These are phyloP conservation scores for Apiotrichum gamsii DNA, from an alignment of 1,284 basidiomycete species.

Conservation along the genomic window DNA sequence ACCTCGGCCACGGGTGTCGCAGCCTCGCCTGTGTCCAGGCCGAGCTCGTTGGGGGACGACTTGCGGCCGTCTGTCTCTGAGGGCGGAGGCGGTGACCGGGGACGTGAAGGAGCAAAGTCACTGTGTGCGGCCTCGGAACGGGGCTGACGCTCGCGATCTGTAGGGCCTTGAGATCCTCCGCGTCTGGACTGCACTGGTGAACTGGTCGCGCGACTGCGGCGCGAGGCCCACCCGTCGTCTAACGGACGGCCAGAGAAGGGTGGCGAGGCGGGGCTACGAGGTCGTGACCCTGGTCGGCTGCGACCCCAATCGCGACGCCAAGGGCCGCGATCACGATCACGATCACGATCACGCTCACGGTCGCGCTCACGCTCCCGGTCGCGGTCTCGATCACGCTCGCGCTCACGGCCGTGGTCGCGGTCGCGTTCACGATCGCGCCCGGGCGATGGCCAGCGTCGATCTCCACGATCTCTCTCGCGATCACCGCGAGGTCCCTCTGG, in stretches of 20 bases:
- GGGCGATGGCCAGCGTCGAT: no score
- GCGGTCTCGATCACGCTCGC: constrained; percentile 6
- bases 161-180: background rate
- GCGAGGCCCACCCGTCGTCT: constrained; percentile 8
- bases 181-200: constrained; percentile 3
- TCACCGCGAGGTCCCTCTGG: constrained; percentile 4
- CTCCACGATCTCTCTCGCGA: no score
- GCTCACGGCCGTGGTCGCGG: constrained; percentile 18
- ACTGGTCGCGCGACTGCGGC: constrained; percentile 2
- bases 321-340: constrained; percentile 11
- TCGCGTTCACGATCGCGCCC: constrained; percentile 17
- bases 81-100: background rate
- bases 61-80: background rate
- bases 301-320: constrained; percentile 10
- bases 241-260: constrained; percentile 2
- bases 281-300: constrained; percentile 8
- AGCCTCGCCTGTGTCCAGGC: background rate
- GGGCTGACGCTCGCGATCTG: background rate
- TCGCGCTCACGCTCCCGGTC: constrained; percentile 10
- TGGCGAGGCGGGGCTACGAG: constrained; percentile 6
- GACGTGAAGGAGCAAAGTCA: background rate
- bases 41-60: constrained; percentile 1
- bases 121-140: background rate
- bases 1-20: background rate
- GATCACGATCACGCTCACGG: constrained; percentile 12